A percentile compares a stretch with the other conserved stretches of the same genome.
phyloP scores from a whole-genome alignment of 2,329 filamentous ascomycete species.

The Pleomassaria siparia region DNA sequence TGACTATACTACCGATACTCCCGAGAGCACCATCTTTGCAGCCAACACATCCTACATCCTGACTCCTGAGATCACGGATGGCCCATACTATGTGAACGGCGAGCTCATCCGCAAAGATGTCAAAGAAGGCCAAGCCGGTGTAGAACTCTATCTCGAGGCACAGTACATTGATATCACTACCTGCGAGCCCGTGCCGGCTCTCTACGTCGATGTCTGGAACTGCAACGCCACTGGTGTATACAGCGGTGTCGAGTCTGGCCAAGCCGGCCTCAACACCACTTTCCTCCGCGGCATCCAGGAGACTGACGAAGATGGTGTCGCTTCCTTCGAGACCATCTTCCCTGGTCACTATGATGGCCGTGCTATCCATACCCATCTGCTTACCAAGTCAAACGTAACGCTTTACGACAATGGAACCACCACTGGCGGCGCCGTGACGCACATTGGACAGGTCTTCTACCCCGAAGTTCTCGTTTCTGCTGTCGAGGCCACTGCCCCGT shows the following conservation, averaged over 20 bases:
- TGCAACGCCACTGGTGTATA: slow-evolving; percentile 33
- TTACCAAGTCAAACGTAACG: slow-evolving; percentile 12
- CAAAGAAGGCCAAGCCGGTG: slow-evolving; percentile 48
- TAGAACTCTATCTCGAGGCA: slow-evolving; percentile 52
- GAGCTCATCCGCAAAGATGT: slow-evolving; percentile 53
- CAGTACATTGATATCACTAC: slow-evolving; percentile 56
- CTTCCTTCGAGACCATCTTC: slow-evolving; percentile 51
- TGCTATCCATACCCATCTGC: slow-evolving; percentile 34
- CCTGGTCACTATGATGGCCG: slow-evolving; percentile 44
- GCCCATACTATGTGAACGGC: slow-evolving; percentile 44
- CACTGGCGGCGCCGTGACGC: slow-evolving; percentile 42
- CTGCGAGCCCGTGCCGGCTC: slow-evolving; percentile 51
- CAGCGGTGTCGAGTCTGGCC: slow-evolving; percentile 52
- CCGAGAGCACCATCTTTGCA: slow-evolving; percentile 18
- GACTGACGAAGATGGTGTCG: slow-evolving; percentile 51
- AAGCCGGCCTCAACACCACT: slow-evolving; percentile 23
- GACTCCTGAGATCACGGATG: slow-evolving; percentile 24
- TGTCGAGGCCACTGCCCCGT: slow-evolving; percentile 43
- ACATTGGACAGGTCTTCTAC: slow-evolving; percentile 57
- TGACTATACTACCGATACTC: slow-evolving; percentile 16
- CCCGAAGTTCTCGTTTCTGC: slow-evolving; percentile 41
- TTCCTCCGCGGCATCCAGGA: slow-evolving; percentile 53
- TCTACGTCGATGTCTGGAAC: slow-evolving; percentile 56
- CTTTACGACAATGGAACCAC: slow-evolving; percentile 36
- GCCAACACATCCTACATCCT: slow-evolving; percentile 29